These are phyloP conservation scores for Diutina neorugosa DNA, from an alignment of 1,139 yeast species.

Conservation along the genomic window DNA sequence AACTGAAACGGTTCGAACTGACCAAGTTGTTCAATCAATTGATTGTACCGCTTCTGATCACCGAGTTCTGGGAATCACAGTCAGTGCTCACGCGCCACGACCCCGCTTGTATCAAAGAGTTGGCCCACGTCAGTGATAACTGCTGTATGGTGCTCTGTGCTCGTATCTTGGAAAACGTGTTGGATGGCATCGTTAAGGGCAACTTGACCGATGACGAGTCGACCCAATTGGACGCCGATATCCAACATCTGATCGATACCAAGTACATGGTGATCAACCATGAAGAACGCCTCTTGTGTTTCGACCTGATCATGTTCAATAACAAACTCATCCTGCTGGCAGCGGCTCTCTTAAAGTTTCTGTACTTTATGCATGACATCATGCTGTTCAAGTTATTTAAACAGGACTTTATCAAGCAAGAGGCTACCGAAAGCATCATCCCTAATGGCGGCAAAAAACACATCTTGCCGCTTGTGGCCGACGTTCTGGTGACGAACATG, in stretches of 20 bases:
- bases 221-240: background rate
- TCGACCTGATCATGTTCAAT: background rate
- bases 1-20: background rate
- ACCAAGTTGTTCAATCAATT: background rate
- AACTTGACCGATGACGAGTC: background rate
- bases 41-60: background rate
- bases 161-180: background rate
- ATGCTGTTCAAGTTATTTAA: background rate
- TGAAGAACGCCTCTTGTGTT: background rate
- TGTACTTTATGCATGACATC: conserved; percentile 2
- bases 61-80: background rate
- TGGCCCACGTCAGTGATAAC: background rate
- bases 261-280: conserved; percentile 3
- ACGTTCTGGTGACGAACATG: background rate
- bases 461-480: background rate
- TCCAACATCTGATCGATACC: conserved; percentile 1
- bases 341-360: background rate
- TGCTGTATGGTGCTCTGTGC: background rate
- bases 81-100: background rate
- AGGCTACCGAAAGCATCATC: background rate
- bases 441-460: background rate
- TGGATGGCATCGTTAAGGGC: background rate
- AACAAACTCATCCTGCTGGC: background rate
- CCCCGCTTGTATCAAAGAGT: background rate
- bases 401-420: background rate